Evolutionary conservation across 2,329 filamentous ascomycete species (phyloP).

Genomic region (Penicillium sp.): DNA sequence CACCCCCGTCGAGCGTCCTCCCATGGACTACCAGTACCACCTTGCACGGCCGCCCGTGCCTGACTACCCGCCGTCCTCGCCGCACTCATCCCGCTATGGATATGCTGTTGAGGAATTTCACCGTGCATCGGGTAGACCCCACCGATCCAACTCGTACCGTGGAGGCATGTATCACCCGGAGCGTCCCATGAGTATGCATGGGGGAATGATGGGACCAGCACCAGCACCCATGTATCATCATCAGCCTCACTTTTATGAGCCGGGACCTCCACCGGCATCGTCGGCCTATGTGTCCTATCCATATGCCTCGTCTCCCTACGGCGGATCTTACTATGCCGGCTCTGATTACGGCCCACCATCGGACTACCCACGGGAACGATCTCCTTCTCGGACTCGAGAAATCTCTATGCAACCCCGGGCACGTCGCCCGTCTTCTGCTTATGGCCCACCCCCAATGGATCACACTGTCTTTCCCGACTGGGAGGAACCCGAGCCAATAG

Average conservation of each 20-base stretch:
- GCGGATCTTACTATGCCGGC: slow-evolving; percentile 31
- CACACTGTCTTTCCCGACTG: slow-evolving; percentile 30
- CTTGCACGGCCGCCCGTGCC: slow-evolving; percentile 30
- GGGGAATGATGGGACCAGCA: slow-evolving; percentile 32
- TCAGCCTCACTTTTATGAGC: slow-evolving; percentile 15
- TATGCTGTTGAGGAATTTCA: slow-evolving; percentile 34
- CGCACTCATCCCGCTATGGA: slow-evolving; percentile 34
- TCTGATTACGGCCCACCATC: slow-evolving; percentile 30
- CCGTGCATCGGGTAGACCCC: slow-evolving; percentile 32
- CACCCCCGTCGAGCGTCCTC: slow-evolving; percentile 34
- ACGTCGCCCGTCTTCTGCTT: slow-evolving; percentile 39
- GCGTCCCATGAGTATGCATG: slow-evolving; percentile 44
- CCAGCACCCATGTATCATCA: slow-evolving; percentile 31
- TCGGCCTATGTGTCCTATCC: slow-evolving; percentile 39
- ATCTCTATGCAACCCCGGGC: slow-evolving; percentile 24
- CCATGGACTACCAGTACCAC: slow-evolving; percentile 38
- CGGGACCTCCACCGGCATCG: slow-evolving; percentile 41
- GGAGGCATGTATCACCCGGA: slow-evolving; percentile 35
- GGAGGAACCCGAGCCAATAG: slow-evolving; percentile 34
- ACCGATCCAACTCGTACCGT: slow-evolving; percentile 41
- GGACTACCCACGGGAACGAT: slow-evolving; percentile 37
- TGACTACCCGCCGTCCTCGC: slow-evolving; percentile 36
- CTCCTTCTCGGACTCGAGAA: slow-evolving; percentile 39
- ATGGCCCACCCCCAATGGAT: slow-evolving; percentile 38
- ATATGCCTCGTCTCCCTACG: slow-evolving; percentile 39